Base-by-base conservation (phyloP, 495 filamentous ascomycete genomes). In the Talaromyces proteolyticus region DNA sequence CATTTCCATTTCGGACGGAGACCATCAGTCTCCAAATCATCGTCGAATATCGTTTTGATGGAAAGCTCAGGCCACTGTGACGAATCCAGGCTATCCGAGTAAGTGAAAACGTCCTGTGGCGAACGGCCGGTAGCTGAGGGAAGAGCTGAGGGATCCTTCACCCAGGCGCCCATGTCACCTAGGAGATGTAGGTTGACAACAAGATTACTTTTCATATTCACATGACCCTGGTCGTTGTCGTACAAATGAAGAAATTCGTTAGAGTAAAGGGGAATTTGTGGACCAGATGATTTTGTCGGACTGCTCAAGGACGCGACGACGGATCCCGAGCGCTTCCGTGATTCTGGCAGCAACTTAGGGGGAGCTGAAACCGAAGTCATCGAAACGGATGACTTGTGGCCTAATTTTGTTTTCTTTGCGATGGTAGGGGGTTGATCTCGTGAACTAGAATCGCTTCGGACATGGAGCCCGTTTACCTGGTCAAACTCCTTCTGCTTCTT, bases 371-470 rank as follows among this genome's bases (percentile, higher is more conserved):
- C 71, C n/a, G 78, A 82, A 51, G 76, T 80, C 51, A 87, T 67
- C 0, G 91, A 95, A 37, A 79, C 77, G 6, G 79, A 87, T 4
- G 82, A 59, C 37, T 82, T 84, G 67, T 95, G 91, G 44, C 72
- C 79, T 11, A 74, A 86, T 61, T 95, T 95, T 0, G 84, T 56
- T 56, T 86, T 88, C 62, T 95, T 96, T 5, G 74, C 55, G 10
- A 76, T 65, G 14, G 79, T 76, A 6, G 73, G n/a, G n/a, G n/a
- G 79, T 42, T 76, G 77, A 54, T 87, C 86, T 26, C 79, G 71
- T 3, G 54, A 48, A 40, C 52, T 53, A 62, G 79, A 70, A 62
- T 85, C 65, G 58, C 73, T 64, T 58, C 80, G 58, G 60, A 75
- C 53, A 55, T 66, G 65, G 45, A 63, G 59, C 37, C 62, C 66